These are phyloP conservation scores for Syncephalastrum monosporum DNA, from an alignment of 371 early-diverging fungal species.

Conservation along the genomic window DNA sequence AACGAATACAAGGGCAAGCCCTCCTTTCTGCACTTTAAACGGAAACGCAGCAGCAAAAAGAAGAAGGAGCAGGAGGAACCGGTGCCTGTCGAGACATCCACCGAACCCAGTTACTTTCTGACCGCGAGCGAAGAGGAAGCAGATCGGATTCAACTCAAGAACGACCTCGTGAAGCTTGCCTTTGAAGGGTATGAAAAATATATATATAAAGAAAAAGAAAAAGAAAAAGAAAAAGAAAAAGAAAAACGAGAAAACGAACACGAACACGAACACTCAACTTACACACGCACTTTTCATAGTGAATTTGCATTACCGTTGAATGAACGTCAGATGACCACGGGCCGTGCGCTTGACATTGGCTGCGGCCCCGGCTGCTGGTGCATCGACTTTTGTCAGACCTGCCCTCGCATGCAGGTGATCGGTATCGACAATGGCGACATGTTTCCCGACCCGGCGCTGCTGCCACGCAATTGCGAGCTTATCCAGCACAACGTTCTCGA, in stretches of 20 bases:
- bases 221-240: no score
- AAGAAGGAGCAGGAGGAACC: background rate
- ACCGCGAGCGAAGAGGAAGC: slow-evolving; percentile 23
- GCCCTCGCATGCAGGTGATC: slow-evolving; percentile 24
- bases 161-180: slow-evolving; percentile 33
- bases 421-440: slow-evolving; percentile 28
- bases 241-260: no score
- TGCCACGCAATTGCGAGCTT: slow-evolving; percentile 28
- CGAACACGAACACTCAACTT: no score
- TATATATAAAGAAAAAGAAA: no score
- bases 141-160: slow-evolving; percentile 29
- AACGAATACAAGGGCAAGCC: background rate
- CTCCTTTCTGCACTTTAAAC: no score
- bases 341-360: slow-evolving; percentile 37
- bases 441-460: slow-evolving; percentile 21
- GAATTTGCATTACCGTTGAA: slow-evolving; percentile 29
- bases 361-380: slow-evolving; percentile 48
- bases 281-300: slow-evolving; percentile 5
- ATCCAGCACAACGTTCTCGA: slow-evolving; percentile 20
- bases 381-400: slow-evolving; percentile 29
- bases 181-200: slow-evolving; percentile 21
- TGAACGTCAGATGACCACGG: slow-evolving; percentile 15
- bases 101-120: slow-evolving; percentile 5
- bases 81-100: slow-evolving; percentile 3
- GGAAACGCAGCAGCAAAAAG: background rate